Conservation (phyloP, 1,284 basidiomycete species). For the Fomitopsis schrenkii region DNA sequence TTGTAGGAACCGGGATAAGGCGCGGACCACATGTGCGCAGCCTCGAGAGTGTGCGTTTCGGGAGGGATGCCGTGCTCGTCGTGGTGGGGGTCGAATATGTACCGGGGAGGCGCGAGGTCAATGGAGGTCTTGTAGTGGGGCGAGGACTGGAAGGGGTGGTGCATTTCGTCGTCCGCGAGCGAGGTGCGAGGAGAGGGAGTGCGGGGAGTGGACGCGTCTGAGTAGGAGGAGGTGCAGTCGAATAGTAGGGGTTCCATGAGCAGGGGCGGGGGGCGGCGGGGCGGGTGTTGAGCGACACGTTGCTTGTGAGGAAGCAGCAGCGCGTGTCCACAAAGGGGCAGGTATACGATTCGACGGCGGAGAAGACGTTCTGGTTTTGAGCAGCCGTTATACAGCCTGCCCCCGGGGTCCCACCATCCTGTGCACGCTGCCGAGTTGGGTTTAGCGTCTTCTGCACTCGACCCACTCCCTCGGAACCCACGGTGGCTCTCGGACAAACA, state of each 20-base stretch:
- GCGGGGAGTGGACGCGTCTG: constrained; percentile 61
- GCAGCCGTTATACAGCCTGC: background rate
- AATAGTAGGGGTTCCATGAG: constrained; percentile 58
- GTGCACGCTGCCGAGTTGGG: constrained; percentile 7
- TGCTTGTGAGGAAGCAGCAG: constrained; percentile 13
- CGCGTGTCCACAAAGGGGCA: background rate
- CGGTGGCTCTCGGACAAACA: constrained; percentile 8
- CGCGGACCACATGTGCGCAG: constrained; percentile 26
- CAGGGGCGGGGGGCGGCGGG: constrained; percentile 4
- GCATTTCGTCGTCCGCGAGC: constrained; percentile 36
- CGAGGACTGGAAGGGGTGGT: constrained; percentile 29
- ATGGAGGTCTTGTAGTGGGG: constrained; percentile 35
- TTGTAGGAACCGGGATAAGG: constrained; percentile 30
- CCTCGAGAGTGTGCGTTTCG: constrained; percentile 33
- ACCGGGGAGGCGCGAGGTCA: constrained; percentile 45
- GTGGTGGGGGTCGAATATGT: constrained; percentile 45
- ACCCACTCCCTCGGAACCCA: constrained; percentile 3
- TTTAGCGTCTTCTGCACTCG: constrained; percentile 3
- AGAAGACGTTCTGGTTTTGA: constrained; percentile 1
- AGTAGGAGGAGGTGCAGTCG: constrained; percentile 59
- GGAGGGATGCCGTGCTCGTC: constrained; percentile 36
- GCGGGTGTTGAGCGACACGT: constrained; percentile 1
- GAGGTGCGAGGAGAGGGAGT: constrained; percentile 59
- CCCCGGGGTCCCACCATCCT: constrained; percentile 8
- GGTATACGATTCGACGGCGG: background rate